Evolutionary conservation across 441 rosid species (phyloP).

Genomic region (Viola pubescens): DNA sequence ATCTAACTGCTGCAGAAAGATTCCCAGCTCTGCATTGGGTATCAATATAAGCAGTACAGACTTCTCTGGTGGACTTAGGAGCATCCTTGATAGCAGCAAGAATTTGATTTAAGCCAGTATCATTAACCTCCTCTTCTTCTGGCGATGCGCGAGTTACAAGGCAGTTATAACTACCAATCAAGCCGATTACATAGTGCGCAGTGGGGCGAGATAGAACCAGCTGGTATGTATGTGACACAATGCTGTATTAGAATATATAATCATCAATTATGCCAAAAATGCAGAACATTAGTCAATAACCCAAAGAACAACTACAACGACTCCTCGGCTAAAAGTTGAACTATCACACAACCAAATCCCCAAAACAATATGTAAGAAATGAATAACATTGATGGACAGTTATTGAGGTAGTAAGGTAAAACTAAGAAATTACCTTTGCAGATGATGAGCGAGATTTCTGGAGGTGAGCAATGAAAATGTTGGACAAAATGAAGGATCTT

Average conservation of each 20-base stretch:
- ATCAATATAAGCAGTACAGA: slow-evolving; percentile 21
- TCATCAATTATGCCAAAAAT: slow-evolving; percentile 9
- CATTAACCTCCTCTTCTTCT: slow-evolving; percentile 28
- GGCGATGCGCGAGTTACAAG: slow-evolving; percentile 30
- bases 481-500: slow-evolving; percentile 2
- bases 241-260: slow-evolving; percentile 40
- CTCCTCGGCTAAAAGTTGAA: background rate
- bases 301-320: background rate
- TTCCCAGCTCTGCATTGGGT: slow-evolving; percentile 45
- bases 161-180: slow-evolving; percentile 24
- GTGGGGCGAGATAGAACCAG: slow-evolving; percentile 27
- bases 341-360: background rate
- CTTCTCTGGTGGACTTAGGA: slow-evolving; percentile 25
- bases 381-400: background rate
- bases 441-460: background rate
- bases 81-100: slow-evolving; percentile 21
- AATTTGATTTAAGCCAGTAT: slow-evolving; percentile 28
- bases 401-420: background rate
- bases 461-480: background rate
- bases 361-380: background rate
- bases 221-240: slow-evolving; percentile 30
- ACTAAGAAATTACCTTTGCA: slow-evolving; percentile 1
- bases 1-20: slow-evolving; percentile 36
- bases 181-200: slow-evolving; percentile 17
- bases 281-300: background rate